phyloP scores from a whole-genome alignment of 495 filamentous ascomycete genomes.

The Neurospora sp. region DNA sequence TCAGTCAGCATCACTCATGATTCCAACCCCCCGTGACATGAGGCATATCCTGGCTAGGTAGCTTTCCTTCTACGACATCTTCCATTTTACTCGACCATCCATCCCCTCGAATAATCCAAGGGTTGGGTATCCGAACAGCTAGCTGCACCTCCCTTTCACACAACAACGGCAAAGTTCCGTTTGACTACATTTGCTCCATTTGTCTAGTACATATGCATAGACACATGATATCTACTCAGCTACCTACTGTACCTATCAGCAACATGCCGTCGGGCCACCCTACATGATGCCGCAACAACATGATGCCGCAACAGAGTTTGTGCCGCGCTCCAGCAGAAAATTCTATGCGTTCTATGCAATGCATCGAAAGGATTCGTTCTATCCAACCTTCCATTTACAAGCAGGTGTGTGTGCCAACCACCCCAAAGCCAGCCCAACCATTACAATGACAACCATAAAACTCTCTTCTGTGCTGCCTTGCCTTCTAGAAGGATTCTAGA shows the following conservation, averaged over 20 bases:
- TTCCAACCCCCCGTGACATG: not conserved
- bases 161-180: too few relatives aligned
- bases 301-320: not conserved
- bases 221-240: too few relatives aligned
- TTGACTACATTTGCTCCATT: not conserved
- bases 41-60: too few relatives aligned
- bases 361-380: not conserved
- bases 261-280: not conserved
- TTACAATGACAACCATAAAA: not conserved
- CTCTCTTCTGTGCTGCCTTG: not conserved
- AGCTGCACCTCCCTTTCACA: too few relatives aligned
- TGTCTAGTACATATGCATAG: not conserved
- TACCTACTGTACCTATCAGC: not conserved
- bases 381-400: not conserved
- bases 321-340: not conserved
- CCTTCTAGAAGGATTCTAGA: not conserved
- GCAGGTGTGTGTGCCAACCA: not conserved
- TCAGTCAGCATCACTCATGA: not conserved
- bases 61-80: not conserved
- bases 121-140: too few relatives aligned
- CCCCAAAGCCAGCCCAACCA: not conserved
- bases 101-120: too few relatives aligned
- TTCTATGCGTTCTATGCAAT: not conserved
- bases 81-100: too few relatives aligned
- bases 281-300: too few relatives aligned